These are phyloP conservation scores for Cladosporium cucumerinum DNA, from an alignment of 2,329 filamentous ascomycete genomes.

Conservation along the genomic window DNA sequence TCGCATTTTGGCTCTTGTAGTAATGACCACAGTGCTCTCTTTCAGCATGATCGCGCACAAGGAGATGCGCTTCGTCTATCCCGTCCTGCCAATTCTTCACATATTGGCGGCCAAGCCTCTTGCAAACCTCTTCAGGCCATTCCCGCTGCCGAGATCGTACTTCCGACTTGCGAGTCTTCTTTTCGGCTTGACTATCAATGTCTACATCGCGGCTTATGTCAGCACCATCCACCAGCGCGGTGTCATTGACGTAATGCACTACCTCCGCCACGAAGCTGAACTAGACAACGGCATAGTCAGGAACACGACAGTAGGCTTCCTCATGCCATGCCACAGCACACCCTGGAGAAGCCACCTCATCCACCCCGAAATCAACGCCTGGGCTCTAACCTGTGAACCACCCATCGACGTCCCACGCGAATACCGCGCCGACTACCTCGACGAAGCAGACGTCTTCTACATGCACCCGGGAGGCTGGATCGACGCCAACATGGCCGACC, in stretches of 20 bases:
- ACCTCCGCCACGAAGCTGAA: slow-evolving; percentile 72
- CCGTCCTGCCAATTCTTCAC: slow-evolving; percentile 81
- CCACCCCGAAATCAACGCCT: slow-evolving; percentile 69
- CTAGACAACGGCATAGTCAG: slow-evolving; percentile 32
- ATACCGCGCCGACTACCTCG: slow-evolving; percentile 67
- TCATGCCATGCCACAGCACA: slow-evolving; percentile 94
- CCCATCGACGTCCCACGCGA: slow-evolving; percentile 65
- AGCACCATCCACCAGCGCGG: slow-evolving; percentile 77
- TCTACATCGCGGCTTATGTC: slow-evolving; percentile 69
- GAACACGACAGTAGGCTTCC: slow-evolving; percentile 64
- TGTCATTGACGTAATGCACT: slow-evolving; percentile 68
- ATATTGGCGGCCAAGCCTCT: slow-evolving; percentile 70
- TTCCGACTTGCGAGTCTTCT: slow-evolving; percentile 52
- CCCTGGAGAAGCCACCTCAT: slow-evolving; percentile 90
- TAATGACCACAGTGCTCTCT: slow-evolving; percentile 57
- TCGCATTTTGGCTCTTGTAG: slow-evolving; percentile 53
- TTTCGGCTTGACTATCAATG: slow-evolving; percentile 60
- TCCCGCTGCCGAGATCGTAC: slow-evolving; percentile 27
- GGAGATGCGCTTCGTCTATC: slow-evolving; percentile 95
- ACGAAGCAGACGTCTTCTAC: slow-evolving; percentile 93
- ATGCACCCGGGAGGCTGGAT: slow-evolving; percentile 52
- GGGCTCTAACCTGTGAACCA: slow-evolving; percentile 87
- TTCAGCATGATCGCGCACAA: slow-evolving; percentile 88
- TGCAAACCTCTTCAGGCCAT: slow-evolving; percentile 59
- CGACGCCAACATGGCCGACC: slow-evolving; percentile 38